Base-by-base conservation (phyloP, 2,329 filamentous ascomycete genomes). In the Calycina herbarum region DNA sequence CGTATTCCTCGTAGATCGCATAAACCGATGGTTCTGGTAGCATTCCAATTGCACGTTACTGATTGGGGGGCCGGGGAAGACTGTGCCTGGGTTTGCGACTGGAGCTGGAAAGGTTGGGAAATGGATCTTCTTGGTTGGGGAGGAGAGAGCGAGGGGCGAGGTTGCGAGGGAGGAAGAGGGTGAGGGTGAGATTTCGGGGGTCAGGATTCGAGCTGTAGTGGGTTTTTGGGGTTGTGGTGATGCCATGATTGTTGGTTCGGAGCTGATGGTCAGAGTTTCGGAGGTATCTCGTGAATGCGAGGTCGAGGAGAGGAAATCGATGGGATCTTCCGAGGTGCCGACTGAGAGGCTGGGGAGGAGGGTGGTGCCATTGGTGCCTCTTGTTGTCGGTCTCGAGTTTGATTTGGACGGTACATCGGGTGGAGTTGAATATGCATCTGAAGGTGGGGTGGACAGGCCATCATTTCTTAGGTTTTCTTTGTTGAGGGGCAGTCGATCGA, bases 1-100 rank as follows among this genome's bases (percentile, higher is more conserved):
- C 8, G 60, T 66, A 51, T 76, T 77, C 57, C 67, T 70, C 31
- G 71, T 68, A 2, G 62, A 63, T 2, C 73, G 73, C 73, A 77
- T 75, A 45, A 69, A 69, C 11, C 69, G 69, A 61, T 77, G 75
- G 1, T 54, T 59, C 61, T 75, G 73, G 57, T 72, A 76, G 66
- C 75, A 77, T 1, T 73, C 66, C 31, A 75, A 68, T 48, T 77
- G 75, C 1, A 69, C 59, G 10, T 63, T 35, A 27, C 66, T 64
- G 15, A 76, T 51, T n/a, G 66, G 61, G 5, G 68, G 70, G 2
- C 69, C 69, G 1, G 66, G 51, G 11, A 75, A 64, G 40, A 76
- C 64, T 0, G 70, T 70, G 20, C 69, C 69, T 58, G 62, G 57
- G 5, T 65, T 10, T 8, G 71, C 66, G 4, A 58, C 33, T 10